phyloP scores from a whole-genome alignment of 768 basidiomycete genomes.

The Termitomyces sp. region DNA sequence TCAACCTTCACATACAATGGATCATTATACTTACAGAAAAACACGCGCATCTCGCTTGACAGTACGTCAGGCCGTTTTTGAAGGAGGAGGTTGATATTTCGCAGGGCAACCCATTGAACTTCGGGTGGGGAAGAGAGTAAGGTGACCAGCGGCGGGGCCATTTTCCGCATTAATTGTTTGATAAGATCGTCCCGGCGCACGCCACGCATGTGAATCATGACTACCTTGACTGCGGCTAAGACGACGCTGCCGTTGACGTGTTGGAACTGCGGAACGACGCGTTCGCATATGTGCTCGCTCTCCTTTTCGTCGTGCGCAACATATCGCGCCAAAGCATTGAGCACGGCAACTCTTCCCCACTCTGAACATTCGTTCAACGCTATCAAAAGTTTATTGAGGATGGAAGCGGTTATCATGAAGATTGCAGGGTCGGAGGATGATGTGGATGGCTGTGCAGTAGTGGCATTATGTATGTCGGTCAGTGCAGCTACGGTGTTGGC shows the following conservation, averaged over 20 bases:
- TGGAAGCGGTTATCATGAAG: conserved; percentile 78
- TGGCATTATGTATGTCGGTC: conserved; percentile 83
- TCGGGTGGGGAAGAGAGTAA: conserved; percentile 95
- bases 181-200: conserved; percentile 79
- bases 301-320: conserved; percentile 84
- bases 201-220: conserved; percentile 94
- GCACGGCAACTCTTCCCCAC: conserved; percentile 95
- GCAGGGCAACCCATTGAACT: conserved; percentile 96
- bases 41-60: conserved; percentile 95
- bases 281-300: conserved; percentile 97
- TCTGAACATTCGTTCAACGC: conserved; percentile 98
- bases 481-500: conserved; percentile 94
- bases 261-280: conserved; percentile 97
- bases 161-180: conserved; percentile 86
- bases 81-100: conserved; percentile 94
- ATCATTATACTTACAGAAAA: conserved; percentile 99
- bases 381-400: conserved; percentile 87
- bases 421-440: conserved; percentile 57
- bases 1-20: conserved; percentile 99
- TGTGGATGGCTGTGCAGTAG: conserved; percentile 50
- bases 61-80: conserved; percentile 91
- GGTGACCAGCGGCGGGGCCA: conserved; percentile 96
- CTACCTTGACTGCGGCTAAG: conserved; percentile 93
- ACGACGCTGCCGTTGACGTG: conserved; percentile 96
- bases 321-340: conserved; percentile 84